phyloP scores from a whole-genome alignment of 371 early-diverging fungal genomes.

The Blakeslea trispora region DNA sequence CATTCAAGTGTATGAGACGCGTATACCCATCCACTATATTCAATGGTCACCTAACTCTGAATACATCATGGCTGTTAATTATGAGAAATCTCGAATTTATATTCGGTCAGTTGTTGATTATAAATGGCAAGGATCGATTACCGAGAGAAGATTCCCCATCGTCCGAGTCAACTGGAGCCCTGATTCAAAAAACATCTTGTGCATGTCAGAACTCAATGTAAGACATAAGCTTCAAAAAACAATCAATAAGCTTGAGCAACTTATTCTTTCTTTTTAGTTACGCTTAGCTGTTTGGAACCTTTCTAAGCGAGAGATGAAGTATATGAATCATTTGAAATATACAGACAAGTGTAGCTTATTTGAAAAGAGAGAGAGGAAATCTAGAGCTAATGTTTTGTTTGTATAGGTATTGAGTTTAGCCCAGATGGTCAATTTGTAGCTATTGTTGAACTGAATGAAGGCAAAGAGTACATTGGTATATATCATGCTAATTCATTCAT shows the following conservation, averaged over 20 bases:
- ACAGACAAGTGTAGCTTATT: conserved; percentile 10
- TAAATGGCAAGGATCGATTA: conserved; percentile 65
- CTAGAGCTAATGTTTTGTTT: neutral
- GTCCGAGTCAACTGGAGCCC: conserved; percentile 61
- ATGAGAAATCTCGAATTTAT: conserved; percentile 51
- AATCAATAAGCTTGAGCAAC: too few relatives aligned
- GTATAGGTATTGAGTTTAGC: conserved; percentile 60
- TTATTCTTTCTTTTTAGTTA: too few relatives aligned
- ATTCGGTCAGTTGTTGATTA: conserved; percentile 65
- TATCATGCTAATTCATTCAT: conserved; percentile 64
- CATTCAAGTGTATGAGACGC: conserved; percentile 60
- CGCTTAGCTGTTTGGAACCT: conserved; percentile 26
- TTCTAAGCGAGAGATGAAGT: conserved; percentile 9
- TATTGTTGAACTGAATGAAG: conserved; percentile 57
- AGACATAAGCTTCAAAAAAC: too few relatives aligned
- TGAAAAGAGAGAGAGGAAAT: neutral
- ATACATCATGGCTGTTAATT: conserved; percentile 60
- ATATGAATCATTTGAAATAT: conserved; percentile 23
- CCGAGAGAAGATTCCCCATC: conserved; percentile 65
- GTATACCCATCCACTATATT: conserved; percentile 55
- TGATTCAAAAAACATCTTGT: conserved; percentile 63
- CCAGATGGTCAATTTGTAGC: conserved; percentile 70
- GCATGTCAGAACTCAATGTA: conserved; percentile 68
- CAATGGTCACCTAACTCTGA: conserved; percentile 73
- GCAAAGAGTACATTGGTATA: conserved; percentile 72